phyloP scores from a whole-genome alignment of 163 green algal genomes.

The Chlamydomonas reinhardtii region DNA sequence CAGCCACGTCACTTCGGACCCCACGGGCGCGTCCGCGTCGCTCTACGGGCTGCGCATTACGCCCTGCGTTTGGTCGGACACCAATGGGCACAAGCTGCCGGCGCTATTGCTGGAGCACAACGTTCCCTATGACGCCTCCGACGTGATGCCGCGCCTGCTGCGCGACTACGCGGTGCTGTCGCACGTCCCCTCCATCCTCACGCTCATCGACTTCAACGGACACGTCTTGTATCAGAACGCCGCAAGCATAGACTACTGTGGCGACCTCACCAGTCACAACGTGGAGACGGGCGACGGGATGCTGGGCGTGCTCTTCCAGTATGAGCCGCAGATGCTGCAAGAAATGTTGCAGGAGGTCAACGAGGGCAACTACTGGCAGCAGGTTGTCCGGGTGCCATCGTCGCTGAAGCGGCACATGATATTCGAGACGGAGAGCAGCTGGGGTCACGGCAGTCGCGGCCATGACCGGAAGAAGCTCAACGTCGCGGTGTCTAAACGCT shows the following conservation, averaged over 20 bases:
- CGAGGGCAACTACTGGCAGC: constrained; percentile 60
- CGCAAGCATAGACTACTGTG: constrained; percentile 62
- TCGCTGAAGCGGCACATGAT: constrained; percentile 44
- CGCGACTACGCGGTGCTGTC: constrained; percentile 66
- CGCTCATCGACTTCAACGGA: constrained; percentile 65
- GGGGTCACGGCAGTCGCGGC: constrained; percentile 30
- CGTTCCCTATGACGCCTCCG: constrained; percentile 57
- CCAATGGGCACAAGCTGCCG: constrained; percentile 41
- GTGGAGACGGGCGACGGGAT: constrained; percentile 48
- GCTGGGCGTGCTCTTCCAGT: constrained; percentile 54
- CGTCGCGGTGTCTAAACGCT: constrained; percentile 31
- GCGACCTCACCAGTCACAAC: constrained; percentile 56
- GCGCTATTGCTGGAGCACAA: constrained; percentile 65
- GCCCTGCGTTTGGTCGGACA: constrained; percentile 56
- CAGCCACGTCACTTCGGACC: constrained; percentile 64
- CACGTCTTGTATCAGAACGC: constrained; percentile 68
- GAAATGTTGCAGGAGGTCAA: constrained; percentile 66
- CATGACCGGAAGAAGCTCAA: constrained; percentile 36
- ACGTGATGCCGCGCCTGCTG: constrained; percentile 66
- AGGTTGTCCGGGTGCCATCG: constrained; percentile 54
- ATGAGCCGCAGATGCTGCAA: constrained; percentile 59
- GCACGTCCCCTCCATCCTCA: constrained; percentile 66
- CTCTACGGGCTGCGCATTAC: constrained; percentile 63
- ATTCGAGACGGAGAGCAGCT: constrained; percentile 38
- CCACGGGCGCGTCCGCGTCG: constrained; percentile 51